Percentiles rank a stretch among this genome's conserved stretches.
phyloP scores from a whole-genome alignment of 1,284 basidiomycete genomes.

The Fomitiporia mediterranea region DNA sequence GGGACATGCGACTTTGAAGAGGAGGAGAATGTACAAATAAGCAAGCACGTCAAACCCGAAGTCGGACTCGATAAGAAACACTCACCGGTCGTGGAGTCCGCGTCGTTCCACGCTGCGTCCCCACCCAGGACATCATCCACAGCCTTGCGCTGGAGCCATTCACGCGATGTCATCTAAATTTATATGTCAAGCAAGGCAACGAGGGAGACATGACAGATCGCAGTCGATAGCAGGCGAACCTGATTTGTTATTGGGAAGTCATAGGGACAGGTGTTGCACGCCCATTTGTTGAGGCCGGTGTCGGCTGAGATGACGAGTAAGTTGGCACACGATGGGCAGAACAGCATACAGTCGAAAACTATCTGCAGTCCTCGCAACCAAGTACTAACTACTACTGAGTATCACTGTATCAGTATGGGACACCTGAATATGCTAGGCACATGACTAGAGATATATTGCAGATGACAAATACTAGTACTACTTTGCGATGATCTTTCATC shows the following conservation, averaged over 20 bases:
- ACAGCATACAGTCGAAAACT: constrained; percentile 58
- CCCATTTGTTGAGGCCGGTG: constrained; percentile 83
- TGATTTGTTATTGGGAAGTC: constrained; percentile 81
- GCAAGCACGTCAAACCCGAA: neutral
- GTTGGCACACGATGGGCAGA: constrained; percentile 95
- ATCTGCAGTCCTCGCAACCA: too few species aligned
- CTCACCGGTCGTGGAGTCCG: constrained; percentile 81
- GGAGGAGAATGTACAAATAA: neutral
- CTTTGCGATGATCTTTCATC: too few species aligned
- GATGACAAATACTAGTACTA: too few species aligned
- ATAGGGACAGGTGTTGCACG: constrained; percentile 92
- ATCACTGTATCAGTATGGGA: too few species aligned
- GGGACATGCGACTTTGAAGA: constrained; percentile 68
- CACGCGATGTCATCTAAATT: constrained; percentile 80
- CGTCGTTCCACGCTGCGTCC: constrained; percentile 93
- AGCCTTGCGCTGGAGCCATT: constrained; percentile 77
- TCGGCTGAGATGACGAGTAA: constrained; percentile 78
- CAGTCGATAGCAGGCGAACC: constrained; percentile 23
- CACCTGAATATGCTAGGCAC: too few species aligned
- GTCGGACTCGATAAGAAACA: constrained; percentile 13
- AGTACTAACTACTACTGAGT: too few species aligned
- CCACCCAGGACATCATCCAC: constrained; percentile 94
- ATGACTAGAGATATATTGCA: too few species aligned
- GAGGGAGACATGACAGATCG: constrained; percentile 17
- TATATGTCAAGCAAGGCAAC: neutral